Base-by-base conservation (phyloP, 768 basidiomycete species). In the Trametes coccinea region DNA sequence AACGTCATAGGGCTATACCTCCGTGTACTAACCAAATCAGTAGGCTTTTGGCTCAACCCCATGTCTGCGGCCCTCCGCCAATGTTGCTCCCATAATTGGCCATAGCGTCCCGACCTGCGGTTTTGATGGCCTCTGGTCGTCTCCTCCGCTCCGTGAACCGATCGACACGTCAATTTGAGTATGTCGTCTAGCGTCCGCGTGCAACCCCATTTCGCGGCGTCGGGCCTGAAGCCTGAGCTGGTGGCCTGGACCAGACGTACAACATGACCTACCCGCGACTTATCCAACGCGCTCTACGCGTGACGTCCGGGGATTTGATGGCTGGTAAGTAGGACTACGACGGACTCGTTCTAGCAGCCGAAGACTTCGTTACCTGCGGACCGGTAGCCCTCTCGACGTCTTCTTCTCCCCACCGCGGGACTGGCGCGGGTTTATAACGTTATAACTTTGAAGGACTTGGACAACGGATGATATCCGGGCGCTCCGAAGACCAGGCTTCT, bases 401-500 rank as follows among this genome's bases (percentile, higher is more conserved):
- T 57, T 57, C 56, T 45, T 17, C 14, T 13, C 13, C 40, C n/a
- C 5, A 16, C 33, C 57, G 57, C 57, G 57, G 57, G 48, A 47
- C 31, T 58, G 29, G 40, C 56, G 48, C 56, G 56, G 49, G 16
- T 43, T n/a, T 45, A 33, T 31, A 59, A 57, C 57, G 49, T 52
- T 51, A 59, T 51, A 59, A 51, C 57, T 59, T 41, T 59, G 49
- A 52, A 52, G 41, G 33, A 27, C 10, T 22, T 41, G 5, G 22
- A 34, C 22, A 17, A 54, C 59, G 57, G 49, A 59, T 54, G 53
- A 17, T 6, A 30, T 49, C 59, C 61, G 55, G 50, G 61, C 61
- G 61, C 61, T 62, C 61, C 61, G 61, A 27, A 52, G 14, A 49
- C 41, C 7, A 17, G 29, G 31, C 55, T 56, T 56, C 43, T 52